These are phyloP conservation scores for Diaporthe velutina DNA, from an alignment of 2,329 filamentous ascomycete species.

Conservation along the genomic window DNA sequence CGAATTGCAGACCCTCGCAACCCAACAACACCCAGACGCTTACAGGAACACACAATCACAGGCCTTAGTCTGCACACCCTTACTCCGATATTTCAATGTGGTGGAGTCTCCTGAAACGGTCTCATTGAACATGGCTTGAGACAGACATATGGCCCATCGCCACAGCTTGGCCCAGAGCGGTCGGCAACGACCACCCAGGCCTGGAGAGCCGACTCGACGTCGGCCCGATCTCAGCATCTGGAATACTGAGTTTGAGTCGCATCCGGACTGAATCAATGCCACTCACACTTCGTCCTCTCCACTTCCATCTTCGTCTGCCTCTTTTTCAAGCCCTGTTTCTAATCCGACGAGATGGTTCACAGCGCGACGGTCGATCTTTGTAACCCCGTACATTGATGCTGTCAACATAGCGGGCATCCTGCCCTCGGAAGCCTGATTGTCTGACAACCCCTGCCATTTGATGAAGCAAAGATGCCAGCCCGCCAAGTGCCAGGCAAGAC, in stretches of 20 bases:
- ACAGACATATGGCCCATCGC: background rate
- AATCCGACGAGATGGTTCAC: background rate
- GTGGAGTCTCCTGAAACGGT: background rate
- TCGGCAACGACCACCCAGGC: conserved; percentile 18
- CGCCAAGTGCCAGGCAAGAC: conserved; percentile 61
- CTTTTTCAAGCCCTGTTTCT: background rate
- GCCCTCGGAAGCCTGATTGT: conserved; percentile 36
- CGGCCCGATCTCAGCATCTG: background rate
- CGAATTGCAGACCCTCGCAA: background rate
- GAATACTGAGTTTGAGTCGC: background rate
- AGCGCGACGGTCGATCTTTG: conserved; percentile 1
- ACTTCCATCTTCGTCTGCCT: background rate
- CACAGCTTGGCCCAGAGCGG: background rate
- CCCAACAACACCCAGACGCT: background rate
- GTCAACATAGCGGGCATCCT: conserved; percentile 49
- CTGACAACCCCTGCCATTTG: conserved; percentile 53
- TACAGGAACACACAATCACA: background rate
- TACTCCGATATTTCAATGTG: background rate
- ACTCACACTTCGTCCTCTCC: background rate
- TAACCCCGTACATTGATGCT: conserved; percentile 51
- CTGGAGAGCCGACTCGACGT: background rate
- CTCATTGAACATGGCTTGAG: background rate
- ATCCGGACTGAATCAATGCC: background rate
- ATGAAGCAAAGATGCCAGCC: conserved; percentile 62
- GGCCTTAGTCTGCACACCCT: background rate